phyloP scores from a whole-genome alignment of 2,329 filamentous ascomycete genomes.

The Fusarium caatingaense region DNA sequence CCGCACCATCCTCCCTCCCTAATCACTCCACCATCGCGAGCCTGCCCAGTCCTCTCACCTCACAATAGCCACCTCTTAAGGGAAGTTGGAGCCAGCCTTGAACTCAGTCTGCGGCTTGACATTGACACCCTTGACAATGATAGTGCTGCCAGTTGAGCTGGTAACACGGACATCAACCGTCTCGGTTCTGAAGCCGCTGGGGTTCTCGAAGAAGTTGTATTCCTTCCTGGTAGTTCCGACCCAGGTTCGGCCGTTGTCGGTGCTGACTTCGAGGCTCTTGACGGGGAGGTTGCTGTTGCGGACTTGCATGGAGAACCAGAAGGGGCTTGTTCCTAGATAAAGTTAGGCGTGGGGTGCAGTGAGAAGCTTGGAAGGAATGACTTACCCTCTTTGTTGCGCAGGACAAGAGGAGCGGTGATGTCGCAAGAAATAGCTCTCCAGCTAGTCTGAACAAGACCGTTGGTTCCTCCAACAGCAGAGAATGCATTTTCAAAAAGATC shows the following conservation, averaged over 20 bases:
- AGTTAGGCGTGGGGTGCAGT: not conserved
- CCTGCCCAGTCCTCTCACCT: too few relatives aligned
- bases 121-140: conserved; percentile 64
- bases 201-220: conserved; percentile 73
- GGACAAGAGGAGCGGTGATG: conserved; percentile 54
- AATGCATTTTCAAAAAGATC: conserved; percentile 60
- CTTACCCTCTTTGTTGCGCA: conserved; percentile 59
- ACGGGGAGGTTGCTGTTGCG: conserved; percentile 70
- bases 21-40: not conserved
- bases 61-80: not conserved
- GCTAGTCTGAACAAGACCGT: conserved; percentile 52
- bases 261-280: conserved; percentile 68
- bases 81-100: conserved; percentile 50
- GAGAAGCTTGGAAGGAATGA: conserved; percentile 22
- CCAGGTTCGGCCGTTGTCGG: conserved; percentile 69
- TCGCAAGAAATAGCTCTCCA: conserved; percentile 55
- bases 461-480: conserved; percentile 50
- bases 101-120: conserved; percentile 50
- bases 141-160: conserved; percentile 60
- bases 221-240: conserved; percentile 61
- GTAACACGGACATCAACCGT: conserved; percentile 68
- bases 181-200: conserved; percentile 64
- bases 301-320: conserved; percentile 65
- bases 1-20: not conserved
- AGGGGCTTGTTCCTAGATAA: conserved; percentile 30